Evolutionary conservation across 2,329 filamentous ascomycete species (phyloP), one percentile per base, ranked within the genome.

Genomic region (Bipolaris oryzae): DNA sequence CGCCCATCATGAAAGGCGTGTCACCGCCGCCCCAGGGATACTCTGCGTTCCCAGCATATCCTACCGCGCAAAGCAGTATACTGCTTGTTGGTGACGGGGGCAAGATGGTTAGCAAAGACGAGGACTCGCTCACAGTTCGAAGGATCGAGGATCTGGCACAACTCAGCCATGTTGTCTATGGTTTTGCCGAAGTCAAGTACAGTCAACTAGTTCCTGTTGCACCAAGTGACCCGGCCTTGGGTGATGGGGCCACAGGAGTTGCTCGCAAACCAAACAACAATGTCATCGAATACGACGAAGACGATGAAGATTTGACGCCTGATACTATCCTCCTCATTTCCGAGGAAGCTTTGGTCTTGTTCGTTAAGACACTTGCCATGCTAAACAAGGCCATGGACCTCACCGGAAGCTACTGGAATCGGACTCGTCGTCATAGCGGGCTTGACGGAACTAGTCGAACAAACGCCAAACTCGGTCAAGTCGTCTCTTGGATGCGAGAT

Each of bases 131-230:
- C 62, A 87, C 90, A 38, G 87, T 94, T 2, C 89, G 92, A 69
- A 84, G 86, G 42, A 92, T 98, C 55, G 94, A 99, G 74, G 93
- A 98, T 67, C 89, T 91, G 62, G 95, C 95, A 1, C 95, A 92
- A 31, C 85, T 93, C 37, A 97, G 93, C 72, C 93, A 99, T 74
- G 95, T 97, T 43, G 93, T 99, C 2, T 99, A 93, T 74, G 93
- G 94, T 3, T 98, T 99, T 76, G 95, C 95, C 5, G 94, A 99
- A 78, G 94, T 99, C 72, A 99, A 99, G 77, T 97, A 96, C 78
- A 95, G 96, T 76, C 95, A 99, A 76, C 84, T 99, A n/a, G 86
- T 97, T 47, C 95, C 95, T 3, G 80, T 95, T 42, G 87, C 91
- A 1, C 95, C 94, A 1, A 85, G 84, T 63, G 87, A 91, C 46